Conservation (phyloP, 176 grass and related monocot genomes). For the Themeda triandra region DNA sequence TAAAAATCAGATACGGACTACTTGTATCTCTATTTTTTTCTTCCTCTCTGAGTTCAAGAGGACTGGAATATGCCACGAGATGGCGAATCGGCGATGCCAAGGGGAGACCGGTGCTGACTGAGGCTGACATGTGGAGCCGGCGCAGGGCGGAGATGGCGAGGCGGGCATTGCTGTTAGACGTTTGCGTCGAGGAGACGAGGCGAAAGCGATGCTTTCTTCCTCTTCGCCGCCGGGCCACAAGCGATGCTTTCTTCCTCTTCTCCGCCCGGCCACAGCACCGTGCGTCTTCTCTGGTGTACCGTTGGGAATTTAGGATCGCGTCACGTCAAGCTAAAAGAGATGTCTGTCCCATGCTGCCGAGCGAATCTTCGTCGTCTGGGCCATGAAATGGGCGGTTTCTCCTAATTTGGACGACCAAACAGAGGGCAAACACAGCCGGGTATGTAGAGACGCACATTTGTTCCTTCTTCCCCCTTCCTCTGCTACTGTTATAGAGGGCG, state of each 20-base stretch:
- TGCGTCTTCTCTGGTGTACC: too few relatives aligned
- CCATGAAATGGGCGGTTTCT: background rate
- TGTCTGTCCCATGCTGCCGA: background rate
- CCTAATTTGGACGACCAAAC: background rate
- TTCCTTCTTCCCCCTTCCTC: too few relatives aligned
- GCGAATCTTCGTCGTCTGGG: background rate
- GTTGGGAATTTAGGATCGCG: too few relatives aligned
- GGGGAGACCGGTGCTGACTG: background rate
- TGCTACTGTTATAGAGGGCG: too few relatives aligned
- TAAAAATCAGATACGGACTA: too few relatives aligned
- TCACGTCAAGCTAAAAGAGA: background rate
- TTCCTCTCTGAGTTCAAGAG: background rate
- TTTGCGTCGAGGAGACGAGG: background rate
- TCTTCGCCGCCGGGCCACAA: too few relatives aligned
- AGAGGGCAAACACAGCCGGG: background rate
- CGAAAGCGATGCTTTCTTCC: too few relatives aligned
- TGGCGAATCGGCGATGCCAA: background rate
- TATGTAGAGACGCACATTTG: too few relatives aligned
- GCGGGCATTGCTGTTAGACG: background rate
- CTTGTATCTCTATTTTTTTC: background rate
- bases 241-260: too few relatives aligned
- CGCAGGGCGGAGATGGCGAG: constrained; percentile 1
- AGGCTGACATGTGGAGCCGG: background rate
- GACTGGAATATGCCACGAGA: constrained; percentile 23
- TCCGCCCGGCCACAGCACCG: too few relatives aligned